These are phyloP conservation scores for Coemansia asiatica DNA, from an alignment of 192 early-diverging fungal genomes.

Conservation along the genomic window DNA sequence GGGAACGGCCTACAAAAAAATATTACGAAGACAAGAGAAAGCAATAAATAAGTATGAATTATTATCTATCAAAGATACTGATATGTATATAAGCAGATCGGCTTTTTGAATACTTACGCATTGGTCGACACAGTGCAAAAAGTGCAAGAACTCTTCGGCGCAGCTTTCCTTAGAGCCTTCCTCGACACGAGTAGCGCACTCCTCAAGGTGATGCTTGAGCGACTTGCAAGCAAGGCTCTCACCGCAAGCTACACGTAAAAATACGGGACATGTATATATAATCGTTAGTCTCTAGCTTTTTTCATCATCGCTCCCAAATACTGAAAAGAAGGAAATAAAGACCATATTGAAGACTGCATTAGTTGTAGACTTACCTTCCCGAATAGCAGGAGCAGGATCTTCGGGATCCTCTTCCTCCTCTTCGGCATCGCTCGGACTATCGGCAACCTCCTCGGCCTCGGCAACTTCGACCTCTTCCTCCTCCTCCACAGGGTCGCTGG, in stretches of 20 bases:
- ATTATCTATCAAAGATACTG: no score
- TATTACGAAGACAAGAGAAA: conserved; percentile 1
- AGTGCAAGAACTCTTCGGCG: conserved; percentile 78
- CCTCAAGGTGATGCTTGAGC: conserved; percentile 74
- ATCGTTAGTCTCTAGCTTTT: no score
- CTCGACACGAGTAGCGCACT: conserved; percentile 75
- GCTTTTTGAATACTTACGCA: conserved; percentile 66
- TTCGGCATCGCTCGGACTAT: conserved; percentile 21
- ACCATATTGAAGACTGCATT: no score
- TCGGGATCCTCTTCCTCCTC: conserved; percentile 49
- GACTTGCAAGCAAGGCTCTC: conserved; percentile 64
- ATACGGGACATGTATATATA: neutral
- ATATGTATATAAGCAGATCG: neutral
- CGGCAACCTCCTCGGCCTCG: conserved; percentile 41
- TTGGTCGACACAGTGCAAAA: conserved; percentile 76
- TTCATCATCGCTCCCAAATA: no score
- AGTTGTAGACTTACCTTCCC: conserved; percentile 2
- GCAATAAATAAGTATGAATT: neutral
- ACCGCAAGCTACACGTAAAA: conserved; percentile 56
- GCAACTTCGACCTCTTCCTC: conserved; percentile 45
- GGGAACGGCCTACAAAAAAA: conserved; percentile 63
- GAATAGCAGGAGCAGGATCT: conserved; percentile 23
- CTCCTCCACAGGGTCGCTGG: conserved; percentile 39
- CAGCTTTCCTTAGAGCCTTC: conserved; percentile 73
- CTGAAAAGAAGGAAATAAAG: no score